Evolutionary conservation across 768 basidiomycete genomes (phyloP), one percentile per base, ranked within the genome.

Genomic region (Dacryopinax primogenitus): DNA sequence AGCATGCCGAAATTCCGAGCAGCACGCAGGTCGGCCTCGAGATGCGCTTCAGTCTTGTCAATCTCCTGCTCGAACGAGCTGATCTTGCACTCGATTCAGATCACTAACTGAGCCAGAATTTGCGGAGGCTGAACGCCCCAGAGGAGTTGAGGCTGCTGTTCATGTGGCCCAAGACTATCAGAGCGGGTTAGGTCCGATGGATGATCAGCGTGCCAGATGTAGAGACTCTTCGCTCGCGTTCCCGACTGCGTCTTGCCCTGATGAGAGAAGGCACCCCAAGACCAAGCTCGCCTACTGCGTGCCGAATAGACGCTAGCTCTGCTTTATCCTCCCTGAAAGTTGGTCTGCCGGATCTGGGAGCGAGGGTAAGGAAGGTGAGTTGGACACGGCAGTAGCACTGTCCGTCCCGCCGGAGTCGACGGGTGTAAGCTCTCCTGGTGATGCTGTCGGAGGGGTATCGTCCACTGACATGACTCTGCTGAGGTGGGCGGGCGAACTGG

Each of bases 311-410:
- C 0, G 87, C 88, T 62, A 93, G 78, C 70, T 90, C 86, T 1
- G 88, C 87, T 75, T 93, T 92, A 70, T 94, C 88, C 70, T 86
- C 83, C 69, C 90, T 85, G 72, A 92, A 93, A 0, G 90, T 90
- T 72, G 69, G 61, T 72, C 72, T 18, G 72, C 72, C 21, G 68
- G 68, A 33, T 71, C 64, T 0, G 69, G 63, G 3, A 58, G 23
- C 3, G 67, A 58, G 7, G 51, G 51, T 4, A 58, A 30, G 26
- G 51, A 58, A 6, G 51, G 51, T 2, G 51, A 58, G 9, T 26
- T 58, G 33, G 33, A 37, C 30, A 37, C 41, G 30, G 30, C 37
- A 16, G 30, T 37, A 2, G 23, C 62, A 21, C 35, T 63, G 63
- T 44, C 35, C 63, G 44, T 66, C 63, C 33, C n/a, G n/a, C n/a